Percentiles rank a stretch among this genome's conserved stretches.
Conservation (phyloP, 805 yeast species). For the Yarrowia sp. region DNA sequence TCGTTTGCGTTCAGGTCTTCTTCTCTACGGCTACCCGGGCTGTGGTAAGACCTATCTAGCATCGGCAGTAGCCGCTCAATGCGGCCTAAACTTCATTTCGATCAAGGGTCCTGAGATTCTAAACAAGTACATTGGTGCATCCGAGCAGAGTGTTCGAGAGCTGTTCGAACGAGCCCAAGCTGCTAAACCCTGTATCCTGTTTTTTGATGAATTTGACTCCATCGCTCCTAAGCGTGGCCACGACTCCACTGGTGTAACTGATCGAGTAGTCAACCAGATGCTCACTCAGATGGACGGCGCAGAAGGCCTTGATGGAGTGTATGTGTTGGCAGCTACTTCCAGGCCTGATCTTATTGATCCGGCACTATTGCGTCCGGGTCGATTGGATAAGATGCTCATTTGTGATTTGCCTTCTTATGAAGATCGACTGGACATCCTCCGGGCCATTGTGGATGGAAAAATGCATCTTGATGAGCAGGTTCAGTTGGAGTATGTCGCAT, state of each 20-base stretch:
- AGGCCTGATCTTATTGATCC: constrained; percentile 96
- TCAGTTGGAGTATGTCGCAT: constrained; percentile 62
- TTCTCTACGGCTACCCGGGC: constrained; percentile 95
- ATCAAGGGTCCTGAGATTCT: constrained; percentile 95
- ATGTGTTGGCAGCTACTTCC: constrained; percentile 94
- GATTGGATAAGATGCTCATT: constrained; percentile 88
- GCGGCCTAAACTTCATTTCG: constrained; percentile 91
- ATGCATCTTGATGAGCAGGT: constrained; percentile 66
- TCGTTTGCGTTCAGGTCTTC: constrained; percentile 84
- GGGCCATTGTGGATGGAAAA: constrained; percentile 57
- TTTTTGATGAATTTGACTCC: constrained; percentile 95
- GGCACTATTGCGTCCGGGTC: constrained; percentile 93
- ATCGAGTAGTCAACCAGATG: constrained; percentile 95
- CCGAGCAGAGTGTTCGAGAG: constrained; percentile 93
- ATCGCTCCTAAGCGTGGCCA: constrained; percentile 98
- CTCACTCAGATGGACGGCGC: constrained; percentile 99
- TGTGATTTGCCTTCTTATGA: constrained; percentile 82
- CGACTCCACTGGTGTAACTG: constrained; percentile 97
- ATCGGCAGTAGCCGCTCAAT: constrained; percentile 90
- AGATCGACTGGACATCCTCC: constrained; percentile 77
- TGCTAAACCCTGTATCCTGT: constrained; percentile 90
- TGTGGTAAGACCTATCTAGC: constrained; percentile 96
- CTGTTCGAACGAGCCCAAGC: constrained; percentile 93
- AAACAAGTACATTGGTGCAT: constrained; percentile 95
- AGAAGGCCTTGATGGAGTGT: constrained; percentile 95